Percentiles rank a stretch among this genome's conserved stretches.
Conservation (phyloP, 2,329 filamentous ascomycete species). For the Paecilomyces niveus region DNA sequence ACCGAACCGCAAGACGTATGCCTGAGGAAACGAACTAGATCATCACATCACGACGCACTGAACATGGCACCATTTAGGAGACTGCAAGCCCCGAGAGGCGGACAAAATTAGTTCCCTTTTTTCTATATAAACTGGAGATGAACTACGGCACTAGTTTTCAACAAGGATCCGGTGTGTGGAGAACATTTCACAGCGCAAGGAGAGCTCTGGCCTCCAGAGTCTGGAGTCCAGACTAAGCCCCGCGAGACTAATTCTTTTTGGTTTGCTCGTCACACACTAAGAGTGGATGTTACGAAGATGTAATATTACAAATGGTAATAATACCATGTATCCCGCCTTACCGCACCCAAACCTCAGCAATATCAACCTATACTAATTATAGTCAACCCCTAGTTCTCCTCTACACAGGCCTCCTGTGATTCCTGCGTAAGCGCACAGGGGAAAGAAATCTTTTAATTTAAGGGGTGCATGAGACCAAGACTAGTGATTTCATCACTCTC, state of each 20-base stretch:
- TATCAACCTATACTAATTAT: too few relatives aligned
- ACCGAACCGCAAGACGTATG: too few relatives aligned
- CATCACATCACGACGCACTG: too few relatives aligned
- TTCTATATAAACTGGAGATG: not conserved
- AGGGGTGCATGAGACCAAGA: too few relatives aligned
- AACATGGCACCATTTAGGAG: too few relatives aligned
- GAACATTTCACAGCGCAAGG: not conserved
- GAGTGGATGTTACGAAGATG: not conserved
- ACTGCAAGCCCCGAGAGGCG: not conserved
- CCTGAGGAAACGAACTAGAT: too few relatives aligned
- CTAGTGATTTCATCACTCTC: too few relatives aligned
- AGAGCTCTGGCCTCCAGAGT: not conserved
- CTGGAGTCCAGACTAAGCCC: not conserved
- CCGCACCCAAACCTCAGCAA: too few relatives aligned
- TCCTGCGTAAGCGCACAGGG: too few relatives aligned
- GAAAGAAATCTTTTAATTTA: too few relatives aligned
- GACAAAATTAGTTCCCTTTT: not conserved
- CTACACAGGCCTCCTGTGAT: too few relatives aligned
- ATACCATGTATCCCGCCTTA: not conserved
- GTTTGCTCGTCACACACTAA: not conserved
- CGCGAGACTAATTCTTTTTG: not conserved
- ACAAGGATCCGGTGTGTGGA: not conserved
- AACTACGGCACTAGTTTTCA: not conserved
- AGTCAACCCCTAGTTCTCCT: too few relatives aligned
- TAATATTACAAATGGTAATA: not conserved